Conservation (phyloP, 768 basidiomycete genomes). For the Pleurotus eryngii region DNA sequence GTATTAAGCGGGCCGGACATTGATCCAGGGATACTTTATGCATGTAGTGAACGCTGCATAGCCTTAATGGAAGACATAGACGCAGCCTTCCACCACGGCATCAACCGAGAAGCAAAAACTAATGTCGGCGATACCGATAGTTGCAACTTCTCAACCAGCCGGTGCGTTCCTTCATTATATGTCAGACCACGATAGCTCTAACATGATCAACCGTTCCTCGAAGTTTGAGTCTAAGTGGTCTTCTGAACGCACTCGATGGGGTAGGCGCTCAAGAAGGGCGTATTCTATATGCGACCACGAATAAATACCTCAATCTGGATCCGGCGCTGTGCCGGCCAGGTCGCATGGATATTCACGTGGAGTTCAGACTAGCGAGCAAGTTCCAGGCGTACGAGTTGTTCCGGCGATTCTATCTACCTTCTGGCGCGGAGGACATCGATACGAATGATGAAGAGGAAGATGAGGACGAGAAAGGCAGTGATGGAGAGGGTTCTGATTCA, state of each 20-base stretch:
- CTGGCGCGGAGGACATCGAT: constrained; percentile 12
- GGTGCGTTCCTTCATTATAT: constrained; percentile 3
- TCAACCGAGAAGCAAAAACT: constrained; percentile 21
- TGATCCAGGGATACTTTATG: constrained; percentile 76
- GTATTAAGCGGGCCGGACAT: constrained; percentile 30
- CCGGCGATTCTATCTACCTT: constrained; percentile 53
- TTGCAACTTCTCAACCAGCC: background rate
- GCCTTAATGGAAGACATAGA: constrained; percentile 76
- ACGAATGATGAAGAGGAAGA: constrained; percentile 18
- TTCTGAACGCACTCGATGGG: constrained; percentile 69
- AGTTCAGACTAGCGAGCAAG: constrained; percentile 58
- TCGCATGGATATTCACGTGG: constrained; percentile 65
- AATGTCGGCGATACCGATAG: constrained; percentile 10
- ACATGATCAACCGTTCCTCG: background rate
- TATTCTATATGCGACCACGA: constrained; percentile 70
- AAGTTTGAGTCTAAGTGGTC: constrained; percentile 59
- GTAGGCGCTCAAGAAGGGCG: constrained; percentile 68
- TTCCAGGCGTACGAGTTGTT: constrained; percentile 59
- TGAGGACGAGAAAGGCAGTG: constrained; percentile 11
- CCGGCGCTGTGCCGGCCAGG: constrained; percentile 65
- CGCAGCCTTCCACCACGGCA: constrained; percentile 46
- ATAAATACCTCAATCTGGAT: constrained; percentile 57
- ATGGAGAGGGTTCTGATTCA: constrained; percentile 9
- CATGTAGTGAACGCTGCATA: constrained; percentile 50
- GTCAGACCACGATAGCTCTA: too few species aligned